Percentiles rank a stretch among this genome's conserved stretches.
phyloP scores from a whole-genome alignment of 2,329 filamentous ascomycete genomes.

The Hypoxylon sp. region DNA sequence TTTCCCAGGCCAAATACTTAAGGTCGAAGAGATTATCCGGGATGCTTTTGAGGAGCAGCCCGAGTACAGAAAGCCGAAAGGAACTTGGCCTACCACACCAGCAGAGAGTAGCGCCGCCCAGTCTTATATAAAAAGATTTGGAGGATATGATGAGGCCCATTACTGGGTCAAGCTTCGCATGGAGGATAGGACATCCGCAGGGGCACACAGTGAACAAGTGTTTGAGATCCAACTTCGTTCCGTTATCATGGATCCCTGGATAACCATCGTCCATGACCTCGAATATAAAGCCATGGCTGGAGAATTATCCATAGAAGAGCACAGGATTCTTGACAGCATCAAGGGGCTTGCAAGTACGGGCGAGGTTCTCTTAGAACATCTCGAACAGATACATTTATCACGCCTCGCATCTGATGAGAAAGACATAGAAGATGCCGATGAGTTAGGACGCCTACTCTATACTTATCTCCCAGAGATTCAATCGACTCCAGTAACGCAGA shows the following conservation, averaged over 20 bases:
- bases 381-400: neutral
- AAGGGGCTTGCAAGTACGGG: neutral
- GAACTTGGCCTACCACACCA: neutral
- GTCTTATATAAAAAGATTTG: neutral
- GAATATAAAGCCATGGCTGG: neutral
- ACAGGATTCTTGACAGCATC: neutral
- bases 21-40: neutral
- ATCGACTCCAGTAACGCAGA: neutral
- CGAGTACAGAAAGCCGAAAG: neutral
- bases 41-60: neutral
- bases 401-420: neutral
- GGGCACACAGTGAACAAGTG: neutral
- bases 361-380: neutral
- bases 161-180: neutral
- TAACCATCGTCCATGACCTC: neutral
- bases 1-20: neutral
- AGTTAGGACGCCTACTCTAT: neutral
- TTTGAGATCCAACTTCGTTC: neutral
- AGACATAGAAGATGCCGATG: neutral
- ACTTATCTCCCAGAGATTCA: neutral
- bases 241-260: neutral
- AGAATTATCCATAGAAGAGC: neutral
- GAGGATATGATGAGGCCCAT: neutral
- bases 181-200: neutral
- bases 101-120: neutral